Percentiles rank a stretch among this genome's conserved stretches.
Conservation (phyloP, 2,329 filamentous ascomycete genomes). For the Colletotrichum tamarilloi region DNA sequence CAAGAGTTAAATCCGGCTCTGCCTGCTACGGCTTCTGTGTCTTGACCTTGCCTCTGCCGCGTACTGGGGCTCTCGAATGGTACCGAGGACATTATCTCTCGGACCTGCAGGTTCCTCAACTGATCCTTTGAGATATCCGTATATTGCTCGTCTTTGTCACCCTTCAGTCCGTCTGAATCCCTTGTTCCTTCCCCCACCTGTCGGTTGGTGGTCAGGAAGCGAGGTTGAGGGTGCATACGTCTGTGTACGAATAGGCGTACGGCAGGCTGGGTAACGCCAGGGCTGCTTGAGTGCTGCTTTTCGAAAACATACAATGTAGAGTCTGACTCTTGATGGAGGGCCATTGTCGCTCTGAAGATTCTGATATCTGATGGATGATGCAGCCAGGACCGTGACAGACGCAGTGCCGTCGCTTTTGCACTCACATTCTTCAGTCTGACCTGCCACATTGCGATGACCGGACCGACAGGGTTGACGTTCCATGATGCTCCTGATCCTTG, state of each 20-base stretch:
- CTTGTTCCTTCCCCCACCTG: background rate
- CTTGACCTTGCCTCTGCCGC: slow-evolving; percentile 8
- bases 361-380: slow-evolving; percentile 35
- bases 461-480: slow-evolving; percentile 36
- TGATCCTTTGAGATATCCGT: slow-evolving; percentile 11
- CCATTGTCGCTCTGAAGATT: slow-evolving; percentile 21
- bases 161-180: background rate
- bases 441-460: slow-evolving; percentile 34
- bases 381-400: slow-evolving; percentile 22
- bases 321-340: slow-evolving; percentile 1
- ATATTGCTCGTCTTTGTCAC: slow-evolving; percentile 7
- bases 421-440: slow-evolving; percentile 35
- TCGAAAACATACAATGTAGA: slow-evolving; percentile 12
- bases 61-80: slow-evolving; percentile 10
- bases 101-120: slow-evolving; percentile 30
- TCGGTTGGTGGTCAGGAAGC: background rate
- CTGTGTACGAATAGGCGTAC: slow-evolving; percentile 1
- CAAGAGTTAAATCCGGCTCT: background rate
- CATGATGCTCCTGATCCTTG: slow-evolving; percentile 34
- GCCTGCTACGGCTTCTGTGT: slow-evolving; percentile 15
- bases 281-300: slow-evolving; percentile 21
- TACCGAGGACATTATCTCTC: slow-evolving; percentile 24
- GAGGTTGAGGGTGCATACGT: slow-evolving; percentile 4
- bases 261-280: slow-evolving; percentile 13
- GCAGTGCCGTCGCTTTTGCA: slow-evolving; percentile 28